Conservation (phyloP, 2,329 filamentous ascomycete genomes). For the Trichoderma sp. region DNA sequence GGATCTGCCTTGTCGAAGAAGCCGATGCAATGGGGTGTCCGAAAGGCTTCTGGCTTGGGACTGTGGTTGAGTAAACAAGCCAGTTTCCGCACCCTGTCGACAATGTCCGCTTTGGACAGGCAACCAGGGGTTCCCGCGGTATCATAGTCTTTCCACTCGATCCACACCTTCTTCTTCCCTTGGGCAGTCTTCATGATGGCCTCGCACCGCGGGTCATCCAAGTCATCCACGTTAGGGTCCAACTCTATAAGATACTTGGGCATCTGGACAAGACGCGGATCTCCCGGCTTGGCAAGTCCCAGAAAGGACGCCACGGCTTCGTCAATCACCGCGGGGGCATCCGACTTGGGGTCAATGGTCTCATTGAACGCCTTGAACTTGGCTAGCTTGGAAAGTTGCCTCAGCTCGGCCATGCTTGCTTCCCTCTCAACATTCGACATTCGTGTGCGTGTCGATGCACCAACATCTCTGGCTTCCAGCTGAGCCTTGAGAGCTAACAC, state of each 20-base stretch:
- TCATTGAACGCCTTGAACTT: constrained; percentile 53
- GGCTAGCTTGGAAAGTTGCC: constrained; percentile 44
- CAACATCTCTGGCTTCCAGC: constrained; percentile 33
- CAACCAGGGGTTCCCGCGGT: constrained; percentile 35
- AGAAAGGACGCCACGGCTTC: constrained; percentile 39
- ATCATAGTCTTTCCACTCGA: constrained; percentile 52
- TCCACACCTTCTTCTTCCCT: constrained; percentile 44
- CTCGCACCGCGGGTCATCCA: constrained; percentile 40
- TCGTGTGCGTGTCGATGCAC: constrained; percentile 29
- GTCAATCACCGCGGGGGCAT: constrained; percentile 33
- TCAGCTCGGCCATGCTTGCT: constrained; percentile 41
- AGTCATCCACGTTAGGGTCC: constrained; percentile 33
- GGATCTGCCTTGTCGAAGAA: constrained; percentile 48
- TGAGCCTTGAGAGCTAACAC: constrained; percentile 47
- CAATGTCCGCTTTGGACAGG: constrained; percentile 42
- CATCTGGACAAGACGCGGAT: constrained; percentile 35
- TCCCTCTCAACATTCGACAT: constrained; percentile 37
- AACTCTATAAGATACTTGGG: constrained; percentile 37
- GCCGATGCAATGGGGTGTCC: constrained; percentile 50
- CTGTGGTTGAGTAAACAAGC: constrained; percentile 47
- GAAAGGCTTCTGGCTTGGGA: constrained; percentile 49
- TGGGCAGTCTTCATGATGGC: constrained; percentile 37
- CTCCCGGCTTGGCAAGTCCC: constrained; percentile 37
- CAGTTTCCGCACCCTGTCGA: constrained; percentile 46
- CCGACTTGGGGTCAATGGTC: constrained; percentile 40